Evolutionary conservation across 768 basidiomycete genomes (phyloP).

Genomic region (Lentinula guzmanii): DNA sequence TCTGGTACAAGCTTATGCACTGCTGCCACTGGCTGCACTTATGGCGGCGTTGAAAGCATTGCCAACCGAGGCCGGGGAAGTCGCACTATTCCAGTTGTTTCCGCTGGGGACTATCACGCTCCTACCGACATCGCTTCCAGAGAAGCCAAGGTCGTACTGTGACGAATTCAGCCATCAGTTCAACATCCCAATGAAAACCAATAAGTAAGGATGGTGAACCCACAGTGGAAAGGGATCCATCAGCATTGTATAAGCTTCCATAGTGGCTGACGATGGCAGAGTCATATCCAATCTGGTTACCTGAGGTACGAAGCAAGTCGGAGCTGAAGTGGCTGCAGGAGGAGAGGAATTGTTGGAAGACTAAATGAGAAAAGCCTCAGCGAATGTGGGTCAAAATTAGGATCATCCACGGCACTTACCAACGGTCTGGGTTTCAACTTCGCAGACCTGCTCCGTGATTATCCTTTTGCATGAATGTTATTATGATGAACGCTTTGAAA

Average conservation of each 20-base stretch:
- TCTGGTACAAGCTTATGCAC: too few relatives aligned
- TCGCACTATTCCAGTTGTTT: conserved; percentile 20
- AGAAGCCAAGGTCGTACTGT: conserved; percentile 13
- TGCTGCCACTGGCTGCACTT: not conserved
- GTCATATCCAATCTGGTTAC: conserved; percentile 9
- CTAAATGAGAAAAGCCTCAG: not conserved
- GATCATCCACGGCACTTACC: not conserved
- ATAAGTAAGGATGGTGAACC: not conserved
- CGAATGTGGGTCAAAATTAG: not conserved
- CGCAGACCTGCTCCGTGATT: conserved; percentile 40
- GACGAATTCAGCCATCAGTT: not conserved
- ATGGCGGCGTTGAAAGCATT: conserved; percentile 7
- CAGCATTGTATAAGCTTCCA: not conserved
- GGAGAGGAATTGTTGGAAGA: conserved; percentile 9
- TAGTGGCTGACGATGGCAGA: not conserved
- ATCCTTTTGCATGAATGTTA: conserved; percentile 22
- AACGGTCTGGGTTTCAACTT: conserved; percentile 39
- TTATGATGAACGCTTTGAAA: not conserved
- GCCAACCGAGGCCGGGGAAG: conserved; percentile 9
- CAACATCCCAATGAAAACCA: not conserved
- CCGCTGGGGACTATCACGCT: conserved; percentile 18
- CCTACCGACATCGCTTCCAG: conserved; percentile 17
- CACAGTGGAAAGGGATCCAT: conserved; percentile 4
- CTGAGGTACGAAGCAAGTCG: conserved; percentile 8
- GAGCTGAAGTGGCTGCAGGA: conserved; percentile 6